phyloP scores from a whole-genome alignment of 352 stramenopile genomes.

The Ophiocytium majus region DNA sequence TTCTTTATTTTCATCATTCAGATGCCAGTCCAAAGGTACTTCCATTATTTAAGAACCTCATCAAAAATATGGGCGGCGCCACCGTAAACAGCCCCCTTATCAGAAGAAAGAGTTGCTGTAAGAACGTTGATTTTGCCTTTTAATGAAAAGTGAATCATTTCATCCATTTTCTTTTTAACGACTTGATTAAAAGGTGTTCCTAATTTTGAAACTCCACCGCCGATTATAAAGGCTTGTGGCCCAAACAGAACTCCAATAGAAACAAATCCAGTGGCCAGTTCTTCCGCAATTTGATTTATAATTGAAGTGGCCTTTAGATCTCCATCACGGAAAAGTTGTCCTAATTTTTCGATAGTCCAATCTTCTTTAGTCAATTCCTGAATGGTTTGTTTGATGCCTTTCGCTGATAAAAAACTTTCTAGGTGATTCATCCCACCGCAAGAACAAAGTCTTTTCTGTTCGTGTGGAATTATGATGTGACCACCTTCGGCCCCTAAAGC shows the following conservation, averaged over 20 bases:
- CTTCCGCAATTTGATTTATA: slow-evolving; percentile 5
- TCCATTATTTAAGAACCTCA: neutral
- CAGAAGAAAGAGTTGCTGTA: neutral
- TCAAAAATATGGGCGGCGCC: slow-evolving; percentile 1
- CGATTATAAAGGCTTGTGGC: neutral
- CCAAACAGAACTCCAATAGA: neutral
- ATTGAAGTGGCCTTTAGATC: neutral
- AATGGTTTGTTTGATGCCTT: slow-evolving; percentile 4
- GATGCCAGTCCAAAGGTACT: neutral
- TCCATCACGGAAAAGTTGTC: neutral
- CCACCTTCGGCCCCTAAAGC: neutral
- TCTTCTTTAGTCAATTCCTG: slow-evolving; percentile 3
- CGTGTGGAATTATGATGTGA: neutral
- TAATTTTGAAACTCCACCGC: slow-evolving; percentile 8
- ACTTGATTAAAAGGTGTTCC: neutral
- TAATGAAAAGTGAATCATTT: slow-evolving; percentile 6
- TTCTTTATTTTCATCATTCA: neutral
- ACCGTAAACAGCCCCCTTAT: neutral
- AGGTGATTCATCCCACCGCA: slow-evolving; percentile 11
- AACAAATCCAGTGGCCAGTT: neutral
- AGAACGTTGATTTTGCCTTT: slow-evolving; percentile 4
- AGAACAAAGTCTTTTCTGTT: neutral
- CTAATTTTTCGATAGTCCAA: neutral
- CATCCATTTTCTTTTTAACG: neutral
- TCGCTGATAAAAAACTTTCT: slow-evolving; percentile 8